Conservation (phyloP, 2,329 filamentous ascomycete genomes). For the Fonsecaea erecta region DNA sequence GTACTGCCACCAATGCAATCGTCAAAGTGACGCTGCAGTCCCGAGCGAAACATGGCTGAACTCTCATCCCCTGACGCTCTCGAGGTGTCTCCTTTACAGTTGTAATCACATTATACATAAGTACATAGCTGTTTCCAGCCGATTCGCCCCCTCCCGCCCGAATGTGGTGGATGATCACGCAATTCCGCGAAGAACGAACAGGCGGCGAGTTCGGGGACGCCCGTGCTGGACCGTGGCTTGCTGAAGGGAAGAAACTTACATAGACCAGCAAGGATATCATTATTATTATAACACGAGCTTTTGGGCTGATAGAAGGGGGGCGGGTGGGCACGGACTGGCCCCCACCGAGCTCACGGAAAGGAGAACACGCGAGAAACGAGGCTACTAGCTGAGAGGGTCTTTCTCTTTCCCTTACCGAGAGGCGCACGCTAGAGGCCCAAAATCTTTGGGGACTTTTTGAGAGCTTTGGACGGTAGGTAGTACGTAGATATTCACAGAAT, state of each 20-base stretch:
- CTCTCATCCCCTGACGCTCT: background rate
- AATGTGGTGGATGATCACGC: background rate
- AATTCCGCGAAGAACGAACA: background rate
- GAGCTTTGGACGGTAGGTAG: background rate
- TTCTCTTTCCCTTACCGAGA: background rate
- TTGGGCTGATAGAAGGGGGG: no score
- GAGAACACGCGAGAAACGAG: background rate
- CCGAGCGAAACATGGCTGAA: background rate
- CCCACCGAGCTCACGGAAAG: background rate
- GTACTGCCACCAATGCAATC: no score
- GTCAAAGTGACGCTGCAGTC: no score
- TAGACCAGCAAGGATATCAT: no score
- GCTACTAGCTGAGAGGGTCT: background rate
- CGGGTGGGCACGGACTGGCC: no score
- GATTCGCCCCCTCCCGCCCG: no score
- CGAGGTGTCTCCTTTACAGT: background rate
- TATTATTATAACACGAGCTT: no score
- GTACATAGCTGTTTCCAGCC: no score
- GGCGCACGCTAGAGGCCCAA: background rate
- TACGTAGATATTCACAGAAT: background rate
- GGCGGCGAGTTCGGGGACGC: no score
- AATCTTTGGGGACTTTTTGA: background rate
- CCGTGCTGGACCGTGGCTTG: background rate
- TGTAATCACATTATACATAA: no score
- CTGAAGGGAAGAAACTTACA: background rate